Evolutionary conservation across 768 basidiomycete genomes (phyloP).

Genomic region (Paxillus involutus): DNA sequence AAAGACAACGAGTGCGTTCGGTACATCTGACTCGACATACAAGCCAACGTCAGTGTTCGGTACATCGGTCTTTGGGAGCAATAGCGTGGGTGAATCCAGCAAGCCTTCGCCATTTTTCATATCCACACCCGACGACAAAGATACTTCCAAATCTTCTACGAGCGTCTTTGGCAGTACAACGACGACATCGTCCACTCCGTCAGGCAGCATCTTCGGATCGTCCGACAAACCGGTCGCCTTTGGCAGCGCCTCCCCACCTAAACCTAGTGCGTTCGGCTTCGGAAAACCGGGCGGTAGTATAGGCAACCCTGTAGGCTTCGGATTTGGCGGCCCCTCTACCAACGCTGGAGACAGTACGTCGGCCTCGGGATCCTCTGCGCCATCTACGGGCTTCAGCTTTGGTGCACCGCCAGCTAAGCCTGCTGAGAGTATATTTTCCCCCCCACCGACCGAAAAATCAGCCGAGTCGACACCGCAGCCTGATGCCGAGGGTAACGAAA

Average conservation of each 20-base stretch:
- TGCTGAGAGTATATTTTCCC: slow-evolving; percentile 25
- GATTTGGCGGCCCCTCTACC: slow-evolving; percentile 33
- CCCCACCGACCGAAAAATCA: slow-evolving; percentile 27
- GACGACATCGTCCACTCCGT: slow-evolving; percentile 7
- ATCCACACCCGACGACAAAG: slow-evolving; percentile 10
- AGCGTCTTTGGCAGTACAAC: slow-evolving; percentile 20
- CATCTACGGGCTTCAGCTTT: slow-evolving; percentile 23
- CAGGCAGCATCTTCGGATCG: slow-evolving; percentile 20
- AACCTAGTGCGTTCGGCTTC: slow-evolving; percentile 25
- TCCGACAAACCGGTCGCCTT: slow-evolving; percentile 28
- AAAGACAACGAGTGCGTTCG: slow-evolving; percentile 17
- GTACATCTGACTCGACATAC: slow-evolving; percentile 15
- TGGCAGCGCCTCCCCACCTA: slow-evolving; percentile 28
- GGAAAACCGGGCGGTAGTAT: slow-evolving; percentile 45
- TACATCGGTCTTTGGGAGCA: slow-evolving; percentile 24
- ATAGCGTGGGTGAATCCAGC: slow-evolving; percentile 11
- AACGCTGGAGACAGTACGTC: slow-evolving; percentile 20
- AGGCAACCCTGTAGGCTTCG: slow-evolving; percentile 66
- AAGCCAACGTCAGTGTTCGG: slow-evolving; percentile 28
- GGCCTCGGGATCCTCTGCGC: slow-evolving; percentile 3
- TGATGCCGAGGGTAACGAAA: slow-evolving; percentile 21
- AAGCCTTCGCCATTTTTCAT: slow-evolving; percentile 12
- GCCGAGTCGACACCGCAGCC: slow-evolving; percentile 30
- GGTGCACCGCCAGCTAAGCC: slow-evolving; percentile 21
- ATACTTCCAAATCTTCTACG: slow-evolving; percentile 11